Base-by-base conservation (phyloP, 306 rosid genomes). In the Castanopsis chinensis region DNA sequence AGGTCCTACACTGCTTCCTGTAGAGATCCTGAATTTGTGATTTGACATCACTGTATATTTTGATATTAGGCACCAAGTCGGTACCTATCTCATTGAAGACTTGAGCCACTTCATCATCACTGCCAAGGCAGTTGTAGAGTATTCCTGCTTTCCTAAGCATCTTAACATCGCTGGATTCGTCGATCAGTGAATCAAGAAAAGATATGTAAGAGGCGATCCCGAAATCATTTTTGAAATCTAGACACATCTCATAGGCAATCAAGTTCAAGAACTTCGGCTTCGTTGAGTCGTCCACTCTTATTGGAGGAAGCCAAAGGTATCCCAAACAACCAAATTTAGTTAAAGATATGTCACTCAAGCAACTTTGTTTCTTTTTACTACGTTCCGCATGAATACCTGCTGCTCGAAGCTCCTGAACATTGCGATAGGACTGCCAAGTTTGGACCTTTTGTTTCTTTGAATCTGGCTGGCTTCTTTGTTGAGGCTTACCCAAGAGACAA, bases 211-310 rank as follows among this genome's bases (percentile, higher is more conserved):
- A 74, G 54, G 76, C 30, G 12, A 58, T 71, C 19, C 32, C 76
- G 15, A 55, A 81, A 1, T 78, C 21, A 5, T 72, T 73, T 15
- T 33, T 4, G 72, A 65, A 41, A 52, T 78, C 82, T 3, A 58
- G 82, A 32, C 82, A 73, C 76, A 73, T 65, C 58, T 83, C 76
- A 9, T 63, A 83, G 56, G 85, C 82, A 28, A 68, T 73, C 28
- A 78, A 45, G 57, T 82, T 82, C 23, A 61, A 14, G 27, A 82
- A 55, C 55, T 28, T 64, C 3, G 76, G 78, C 63, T 72, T 10
- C 11, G 37, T 65, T 8, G 74, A 64, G 56, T 82, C 85, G 4
- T 72, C 82, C 19, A 78, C 65, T 0, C 52, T 67, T 15, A 73
- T 25, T 53, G 27, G 70, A 45, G 81, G 85, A 37, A 82, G 74